Conservation (phyloP, 2,329 filamentous ascomycete genomes). For the Hypomyces rosellus region DNA sequence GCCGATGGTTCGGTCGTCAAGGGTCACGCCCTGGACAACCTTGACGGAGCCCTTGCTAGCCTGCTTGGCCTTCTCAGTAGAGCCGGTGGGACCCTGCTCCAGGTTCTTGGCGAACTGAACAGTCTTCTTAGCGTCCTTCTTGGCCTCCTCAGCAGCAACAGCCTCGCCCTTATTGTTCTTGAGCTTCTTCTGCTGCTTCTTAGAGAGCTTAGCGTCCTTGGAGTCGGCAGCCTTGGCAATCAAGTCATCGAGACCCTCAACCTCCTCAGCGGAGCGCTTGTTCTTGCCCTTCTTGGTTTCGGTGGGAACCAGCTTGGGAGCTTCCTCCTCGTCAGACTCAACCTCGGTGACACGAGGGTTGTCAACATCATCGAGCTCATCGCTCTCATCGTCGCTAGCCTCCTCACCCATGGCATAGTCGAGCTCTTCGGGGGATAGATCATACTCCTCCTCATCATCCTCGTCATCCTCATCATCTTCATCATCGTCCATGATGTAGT, state of each 20-base stretch:
- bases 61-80: constrained; percentile 43
- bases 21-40: constrained; percentile 78
- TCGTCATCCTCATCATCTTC: constrained; percentile 53
- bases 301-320: constrained; percentile 50
- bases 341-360: constrained; percentile 81
- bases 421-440: constrained; percentile 74
- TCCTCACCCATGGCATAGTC: constrained; percentile 66
- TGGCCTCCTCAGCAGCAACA: constrained; percentile 54
- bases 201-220: constrained; percentile 63
- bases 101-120: constrained; percentile 99
- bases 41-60: constrained; percentile 53
- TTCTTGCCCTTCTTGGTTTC: constrained; percentile 71
- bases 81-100: constrained; percentile 86
- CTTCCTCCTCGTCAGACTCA: constrained; percentile 71
- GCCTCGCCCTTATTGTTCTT: constrained; percentile 98
- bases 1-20: constrained; percentile 93
- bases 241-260: constrained; percentile 70
- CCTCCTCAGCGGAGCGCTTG: constrained; percentile 81
- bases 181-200: constrained; percentile 96
- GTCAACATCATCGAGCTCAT: constrained; percentile 71
- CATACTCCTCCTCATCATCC: constrained; percentile 69
- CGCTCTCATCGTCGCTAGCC: constrained; percentile 65
- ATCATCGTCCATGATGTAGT: constrained; percentile 77
- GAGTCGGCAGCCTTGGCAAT: constrained; percentile 72
- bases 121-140: constrained; percentile 69